Conservation (phyloP, 768 basidiomycete genomes). For the Phylloporus sp. region DNA sequence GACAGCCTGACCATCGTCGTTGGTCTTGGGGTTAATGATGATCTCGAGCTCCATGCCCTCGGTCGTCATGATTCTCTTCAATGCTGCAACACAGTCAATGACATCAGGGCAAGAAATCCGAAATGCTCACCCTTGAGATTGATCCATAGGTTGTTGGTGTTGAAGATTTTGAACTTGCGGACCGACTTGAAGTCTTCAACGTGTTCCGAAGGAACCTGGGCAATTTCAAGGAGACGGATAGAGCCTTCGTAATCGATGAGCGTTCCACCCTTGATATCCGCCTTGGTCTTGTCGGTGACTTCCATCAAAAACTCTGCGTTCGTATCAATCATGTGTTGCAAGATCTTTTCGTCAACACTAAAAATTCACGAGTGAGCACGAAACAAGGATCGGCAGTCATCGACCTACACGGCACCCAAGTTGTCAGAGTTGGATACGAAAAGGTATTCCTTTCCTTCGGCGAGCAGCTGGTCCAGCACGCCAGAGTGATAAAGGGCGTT, state of each 20-base stretch:
- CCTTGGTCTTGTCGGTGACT: slow-evolving; percentile 80
- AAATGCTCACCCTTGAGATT: slow-evolving; percentile 39
- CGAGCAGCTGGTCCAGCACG: slow-evolving; percentile 64
- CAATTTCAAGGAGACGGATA: slow-evolving; percentile 68
- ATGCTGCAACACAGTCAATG: slow-evolving; percentile 35
- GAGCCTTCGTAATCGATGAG: slow-evolving; percentile 66
- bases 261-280: slow-evolving; percentile 71
- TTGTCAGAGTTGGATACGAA: slow-evolving; percentile 79
- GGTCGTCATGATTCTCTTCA: slow-evolving; percentile 70
- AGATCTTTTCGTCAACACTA: slow-evolving; percentile 63
- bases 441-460: slow-evolving; percentile 71
- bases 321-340: slow-evolving; percentile 59
- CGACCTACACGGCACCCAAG: slow-evolving; percentile 56
- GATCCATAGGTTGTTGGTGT: slow-evolving; percentile 65
- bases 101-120: background rate
- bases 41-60: slow-evolving; percentile 73
- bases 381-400: background rate
- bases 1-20: slow-evolving; percentile 65
- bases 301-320: slow-evolving; percentile 70
- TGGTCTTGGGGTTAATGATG: slow-evolving; percentile 69
- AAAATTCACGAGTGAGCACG: slow-evolving; percentile 1
- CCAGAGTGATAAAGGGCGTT: slow-evolving; percentile 68
- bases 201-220: slow-evolving; percentile 69
- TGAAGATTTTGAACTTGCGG: slow-evolving; percentile 79
- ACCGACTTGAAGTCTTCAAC: slow-evolving; percentile 71